Percentiles rank a stretch among this genome's conserved stretches.
These are phyloP conservation scores for Gonium pectorale DNA, from an alignment of 139 green algal species.

Conservation along the genomic window DNA sequence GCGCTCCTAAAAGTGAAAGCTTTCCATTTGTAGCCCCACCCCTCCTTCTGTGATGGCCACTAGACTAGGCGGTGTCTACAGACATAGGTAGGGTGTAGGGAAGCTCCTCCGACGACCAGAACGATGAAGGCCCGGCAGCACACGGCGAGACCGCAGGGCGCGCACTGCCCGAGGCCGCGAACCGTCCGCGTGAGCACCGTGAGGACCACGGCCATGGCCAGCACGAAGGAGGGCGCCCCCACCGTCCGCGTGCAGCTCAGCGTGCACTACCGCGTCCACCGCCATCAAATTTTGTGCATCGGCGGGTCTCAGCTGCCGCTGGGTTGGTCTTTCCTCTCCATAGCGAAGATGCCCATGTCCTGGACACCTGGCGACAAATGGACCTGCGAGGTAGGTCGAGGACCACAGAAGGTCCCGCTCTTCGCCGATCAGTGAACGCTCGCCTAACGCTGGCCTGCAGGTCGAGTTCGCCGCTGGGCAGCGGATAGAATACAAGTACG, in stretches of 20 bases:
- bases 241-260: conserved; percentile 77
- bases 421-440: conserved; percentile 6
- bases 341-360: conserved; percentile 91
- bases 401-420: neutral
- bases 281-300: conserved; percentile 92
- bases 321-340: conserved; percentile 94
- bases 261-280: conserved; percentile 90
- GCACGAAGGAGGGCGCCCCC: neutral
- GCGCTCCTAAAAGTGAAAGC: too few species aligned
- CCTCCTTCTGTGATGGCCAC: too few species aligned
- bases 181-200: neutral
- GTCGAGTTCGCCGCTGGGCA: conserved; percentile 84
- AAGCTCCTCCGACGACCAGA: too few species aligned
- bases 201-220: neutral
- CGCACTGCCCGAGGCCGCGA: neutral
- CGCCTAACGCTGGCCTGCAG: conserved; percentile 60
- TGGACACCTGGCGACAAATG: conserved; percentile 90
- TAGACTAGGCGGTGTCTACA: too few species aligned
- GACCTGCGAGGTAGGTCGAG: conserved; percentile 79
- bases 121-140: too few species aligned
- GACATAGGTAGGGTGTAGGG: too few species aligned
- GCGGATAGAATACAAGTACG: conserved; percentile 95
- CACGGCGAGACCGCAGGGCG: too few species aligned
- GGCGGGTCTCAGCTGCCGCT: conserved; percentile 84
- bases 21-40: too few species aligned